Evolutionary conservation across 208 protist genomes (phyloP), one percentile per base, ranked within the genome.

Genomic region (Trypanosoma grayi): DNA sequence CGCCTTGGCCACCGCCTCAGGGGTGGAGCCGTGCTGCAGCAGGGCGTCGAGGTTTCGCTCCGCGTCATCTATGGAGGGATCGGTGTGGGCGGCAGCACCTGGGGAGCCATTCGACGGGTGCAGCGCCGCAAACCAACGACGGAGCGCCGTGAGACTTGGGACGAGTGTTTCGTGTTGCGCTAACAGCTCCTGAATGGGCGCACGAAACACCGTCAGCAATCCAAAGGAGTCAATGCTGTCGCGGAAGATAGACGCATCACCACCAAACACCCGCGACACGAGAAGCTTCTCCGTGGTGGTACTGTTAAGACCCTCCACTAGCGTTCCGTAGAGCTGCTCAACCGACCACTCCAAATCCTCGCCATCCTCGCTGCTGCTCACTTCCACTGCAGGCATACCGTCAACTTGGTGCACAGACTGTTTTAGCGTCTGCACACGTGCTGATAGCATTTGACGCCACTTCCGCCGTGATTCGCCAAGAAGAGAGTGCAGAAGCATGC

Each of bases 251-350:
- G 50, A 48, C 0, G 18, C 8, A 46, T 57, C 48, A 27, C 51
- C 66, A 25, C 31, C 46, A 44, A 71, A 53, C 14, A 77, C 33
- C 2, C 50, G 44, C 14, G 41, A 31, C 22, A 44, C 50, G 25
- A 77, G 24, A 14, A 73, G n/a, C 20, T 55, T 24, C 40, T 61
- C 57, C 2, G 73, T 79, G 11, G 20, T 28, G 5, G 25, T 37
- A 47, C 53, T 69, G 55, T 90, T 90, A 46, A 94, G 55, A 25
- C 84, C 87, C 7, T 70, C 59, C 0, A 94, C 62, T n/a, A 94
- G 67, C 34, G 67, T 71, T 30, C 76, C 62, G 45, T 83, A 86
- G 31, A 94, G 70, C 28, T 86, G 70, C 9, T 74, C 63, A 25
- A 76, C 55, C 4, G 73, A 92, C 74, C 57, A 75, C 60, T 60